Evolutionary conservation across 2,329 filamentous ascomycete species (phyloP).

Genomic region (Alternaria angustiovoidea): DNA sequence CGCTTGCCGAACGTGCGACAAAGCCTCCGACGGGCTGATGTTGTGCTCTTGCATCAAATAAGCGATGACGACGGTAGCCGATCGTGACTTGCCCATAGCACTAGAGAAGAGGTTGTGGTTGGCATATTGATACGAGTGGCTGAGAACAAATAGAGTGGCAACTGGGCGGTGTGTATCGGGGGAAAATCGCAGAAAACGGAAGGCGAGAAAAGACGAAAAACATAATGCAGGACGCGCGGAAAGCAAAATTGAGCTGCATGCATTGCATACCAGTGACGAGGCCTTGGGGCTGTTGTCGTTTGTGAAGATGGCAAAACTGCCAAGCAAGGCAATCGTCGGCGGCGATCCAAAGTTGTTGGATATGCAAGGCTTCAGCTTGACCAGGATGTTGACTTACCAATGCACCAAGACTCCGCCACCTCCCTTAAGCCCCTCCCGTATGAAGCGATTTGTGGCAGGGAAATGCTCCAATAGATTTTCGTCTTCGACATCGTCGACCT

Average conservation of each 20-base stretch:
- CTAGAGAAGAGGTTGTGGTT: constrained; percentile 60
- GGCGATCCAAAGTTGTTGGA: constrained; percentile 41
- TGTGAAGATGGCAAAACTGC: constrained; percentile 47
- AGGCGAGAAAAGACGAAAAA: constrained; percentile 22
- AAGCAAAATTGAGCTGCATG: constrained; percentile 20
- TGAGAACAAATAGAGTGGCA: constrained; percentile 39
- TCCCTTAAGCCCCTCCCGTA: constrained; percentile 74
- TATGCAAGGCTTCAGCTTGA: constrained; percentile 46
- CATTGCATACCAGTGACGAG: constrained; percentile 16
- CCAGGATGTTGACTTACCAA: constrained; percentile 65
- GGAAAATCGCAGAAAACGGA: constrained; percentile 26
- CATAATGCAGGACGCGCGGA: constrained; percentile 36
- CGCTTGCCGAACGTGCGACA: constrained; percentile 72
- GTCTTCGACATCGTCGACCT: constrained; percentile 90
- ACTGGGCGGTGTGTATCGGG: constrained; percentile 45
- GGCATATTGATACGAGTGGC: constrained; percentile 45
- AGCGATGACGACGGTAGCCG: constrained; percentile 82
- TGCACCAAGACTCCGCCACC: constrained; percentile 72
- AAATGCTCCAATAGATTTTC: constrained; percentile 86
- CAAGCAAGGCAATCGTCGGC: constrained; percentile 37
- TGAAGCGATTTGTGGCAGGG: constrained; percentile 80
- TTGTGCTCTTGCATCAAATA: constrained; percentile 74
- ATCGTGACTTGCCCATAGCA: constrained; percentile 96
- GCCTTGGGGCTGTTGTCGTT: constrained; percentile 9
- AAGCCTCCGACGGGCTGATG: constrained; percentile 67